Conservation (phyloP, 2,329 filamentous ascomycete species). For the Hypoxylon sp. region DNA sequence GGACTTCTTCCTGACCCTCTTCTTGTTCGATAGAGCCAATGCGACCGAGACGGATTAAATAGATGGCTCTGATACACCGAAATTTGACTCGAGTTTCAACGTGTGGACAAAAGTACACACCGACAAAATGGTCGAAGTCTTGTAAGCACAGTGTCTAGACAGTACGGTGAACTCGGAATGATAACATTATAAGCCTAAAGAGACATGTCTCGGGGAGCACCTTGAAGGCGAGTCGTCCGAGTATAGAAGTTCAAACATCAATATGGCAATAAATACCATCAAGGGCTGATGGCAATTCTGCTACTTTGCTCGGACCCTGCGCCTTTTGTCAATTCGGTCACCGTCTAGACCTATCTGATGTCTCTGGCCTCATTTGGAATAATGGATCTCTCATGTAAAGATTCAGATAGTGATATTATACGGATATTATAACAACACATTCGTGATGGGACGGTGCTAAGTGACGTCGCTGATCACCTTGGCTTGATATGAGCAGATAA, state of each 20-base stretch:
- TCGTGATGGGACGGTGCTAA: not conserved
- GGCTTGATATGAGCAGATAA: not conserved
- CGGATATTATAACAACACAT: not conserved
- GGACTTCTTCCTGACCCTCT: not conserved
- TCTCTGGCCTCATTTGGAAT: not conserved
- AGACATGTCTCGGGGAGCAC: not conserved
- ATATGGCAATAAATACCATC: not conserved
- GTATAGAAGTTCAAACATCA: not conserved
- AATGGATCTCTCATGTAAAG: not conserved
- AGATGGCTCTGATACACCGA: not conserved
- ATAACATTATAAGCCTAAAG: not conserved
- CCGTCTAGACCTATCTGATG: not conserved
- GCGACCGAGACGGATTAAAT: slow-evolving; percentile 12
- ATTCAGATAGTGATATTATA: not conserved
- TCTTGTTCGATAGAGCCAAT: slow-evolving; percentile 5
- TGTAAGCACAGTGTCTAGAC: not conserved
- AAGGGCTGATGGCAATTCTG: not conserved
- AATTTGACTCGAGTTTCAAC: slow-evolving; percentile 4
- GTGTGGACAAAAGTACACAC: not conserved
- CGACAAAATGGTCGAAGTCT: not conserved
- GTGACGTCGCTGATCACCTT: not conserved
- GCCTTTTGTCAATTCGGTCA: not conserved
- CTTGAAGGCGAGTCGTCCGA: not conserved
- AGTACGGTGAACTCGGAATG: not conserved
- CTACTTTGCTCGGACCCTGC: not conserved